phyloP scores from a whole-genome alignment of 805 yeast species.

The Lipomyces chichibuensis region DNA sequence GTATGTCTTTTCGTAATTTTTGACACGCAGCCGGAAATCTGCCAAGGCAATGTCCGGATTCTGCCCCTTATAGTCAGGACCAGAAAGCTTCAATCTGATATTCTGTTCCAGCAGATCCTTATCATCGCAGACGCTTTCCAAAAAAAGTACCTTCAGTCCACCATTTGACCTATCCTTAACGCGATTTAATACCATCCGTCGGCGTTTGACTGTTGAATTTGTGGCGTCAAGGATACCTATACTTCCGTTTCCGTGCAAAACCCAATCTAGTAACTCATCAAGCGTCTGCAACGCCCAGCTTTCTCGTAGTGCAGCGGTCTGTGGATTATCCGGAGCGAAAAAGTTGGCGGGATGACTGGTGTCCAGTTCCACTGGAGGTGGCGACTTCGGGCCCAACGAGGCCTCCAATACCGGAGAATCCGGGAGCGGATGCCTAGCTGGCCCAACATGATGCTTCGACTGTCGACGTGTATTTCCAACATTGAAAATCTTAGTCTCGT shows the following conservation, averaged over 20 bases:
- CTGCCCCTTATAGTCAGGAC: conserved; percentile 90
- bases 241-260: conserved; percentile 78
- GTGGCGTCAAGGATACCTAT: conserved; percentile 96
- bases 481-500: conserved; percentile 85
- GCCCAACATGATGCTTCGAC: conserved; percentile 64
- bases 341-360: conserved; percentile 74
- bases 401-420: conserved; percentile 42
- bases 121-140: conserved; percentile 88
- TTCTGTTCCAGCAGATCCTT: conserved; percentile 77
- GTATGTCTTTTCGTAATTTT: conserved; percentile 85
- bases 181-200: conserved; percentile 59
- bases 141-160: conserved; percentile 70
- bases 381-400: conserved; percentile 6
- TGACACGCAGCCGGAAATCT: conserved; percentile 80
- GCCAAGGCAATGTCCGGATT: conserved; percentile 75
- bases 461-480: conserved; percentile 93
- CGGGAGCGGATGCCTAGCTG: conserved; percentile 66
- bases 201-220: conserved; percentile 75
- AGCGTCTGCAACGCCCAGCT: conserved; percentile 96
- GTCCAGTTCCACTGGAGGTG: conserved; percentile 11
- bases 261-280: conserved; percentile 78
- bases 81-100: conserved; percentile 79
- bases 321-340: conserved; percentile 76
- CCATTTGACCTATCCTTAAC: conserved; percentile 43
- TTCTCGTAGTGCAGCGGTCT: conserved; percentile 70